Evolutionary conservation across 1,139 yeast genomes (phyloP).

Genomic region (Yamadazyma conglobata): DNA sequence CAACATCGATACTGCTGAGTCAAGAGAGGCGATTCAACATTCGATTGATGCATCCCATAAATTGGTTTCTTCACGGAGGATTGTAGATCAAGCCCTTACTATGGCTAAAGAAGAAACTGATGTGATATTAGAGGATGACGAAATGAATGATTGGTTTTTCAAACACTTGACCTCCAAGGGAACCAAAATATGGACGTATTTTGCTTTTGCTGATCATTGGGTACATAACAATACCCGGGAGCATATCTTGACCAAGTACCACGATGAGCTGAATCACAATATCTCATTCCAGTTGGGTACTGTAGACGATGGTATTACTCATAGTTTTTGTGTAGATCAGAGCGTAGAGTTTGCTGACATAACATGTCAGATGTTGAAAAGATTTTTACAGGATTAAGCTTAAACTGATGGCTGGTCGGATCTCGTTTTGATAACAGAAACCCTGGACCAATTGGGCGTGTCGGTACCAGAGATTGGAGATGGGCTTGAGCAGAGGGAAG

Average conservation of each 20-base stretch:
- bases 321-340: conserved; percentile 56
- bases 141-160: conserved; percentile 50
- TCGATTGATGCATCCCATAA: conserved; percentile 43
- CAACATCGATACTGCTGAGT: conserved; percentile 11
- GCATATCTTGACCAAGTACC: conserved; percentile 36
- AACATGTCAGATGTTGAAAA: conserved; percentile 20
- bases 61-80: conserved; percentile 36
- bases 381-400: conserved; percentile 1
- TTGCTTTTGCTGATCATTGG: conserved; percentile 62
- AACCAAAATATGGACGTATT: conserved; percentile 48
- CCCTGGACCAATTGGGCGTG: too few species aligned
- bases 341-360: conserved; percentile 49
- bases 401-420: too few species aligned
- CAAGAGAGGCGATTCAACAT: conserved; percentile 29
- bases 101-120: conserved; percentile 59
- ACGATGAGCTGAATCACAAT: conserved; percentile 22
- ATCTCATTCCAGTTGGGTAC: conserved; percentile 25
- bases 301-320: conserved; percentile 39
- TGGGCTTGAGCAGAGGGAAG: neutral
- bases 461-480: too few species aligned
- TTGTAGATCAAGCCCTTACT: conserved; percentile 50
- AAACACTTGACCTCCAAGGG: conserved; percentile 18
- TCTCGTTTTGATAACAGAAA: too few species aligned
- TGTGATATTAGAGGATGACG: conserved; percentile 39
- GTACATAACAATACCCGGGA: conserved; percentile 47